These are phyloP conservation scores for Ceriops zippeliana DNA, from an alignment of 345 rosid species.

Conservation along the genomic window DNA sequence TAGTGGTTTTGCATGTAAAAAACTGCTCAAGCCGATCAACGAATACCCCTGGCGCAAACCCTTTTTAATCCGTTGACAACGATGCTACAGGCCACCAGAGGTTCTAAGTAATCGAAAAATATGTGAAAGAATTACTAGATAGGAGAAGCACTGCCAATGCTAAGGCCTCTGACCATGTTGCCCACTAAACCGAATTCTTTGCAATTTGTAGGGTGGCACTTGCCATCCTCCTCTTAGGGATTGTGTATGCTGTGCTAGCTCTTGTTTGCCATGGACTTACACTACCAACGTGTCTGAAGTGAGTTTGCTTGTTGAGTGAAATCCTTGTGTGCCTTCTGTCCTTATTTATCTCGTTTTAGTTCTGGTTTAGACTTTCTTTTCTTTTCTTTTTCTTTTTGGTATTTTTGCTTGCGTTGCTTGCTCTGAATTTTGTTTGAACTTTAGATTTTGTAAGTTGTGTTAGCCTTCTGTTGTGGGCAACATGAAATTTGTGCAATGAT, in stretches of 20 bases:
- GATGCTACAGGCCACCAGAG: too few relatives aligned
- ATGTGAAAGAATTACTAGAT: too few relatives aligned
- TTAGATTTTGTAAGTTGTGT: slow-evolving; percentile 1
- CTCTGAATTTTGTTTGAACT: slow-evolving; percentile 8
- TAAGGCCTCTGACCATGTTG: not conserved
- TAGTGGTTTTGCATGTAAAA: too few relatives aligned
- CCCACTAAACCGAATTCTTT: slow-evolving; percentile 21
- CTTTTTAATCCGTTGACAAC: too few relatives aligned
- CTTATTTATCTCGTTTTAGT: slow-evolving; percentile 7
- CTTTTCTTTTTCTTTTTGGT: not conserved
- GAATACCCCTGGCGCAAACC: too few relatives aligned
- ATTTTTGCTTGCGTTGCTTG: not conserved
- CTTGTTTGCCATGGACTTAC: slow-evolving; percentile 74
- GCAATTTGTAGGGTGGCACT: slow-evolving; percentile 55
- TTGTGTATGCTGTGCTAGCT: slow-evolving; percentile 64
- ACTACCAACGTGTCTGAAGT: slow-evolving; percentile 70
- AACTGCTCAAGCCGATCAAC: too few relatives aligned
- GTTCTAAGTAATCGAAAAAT: too few relatives aligned
- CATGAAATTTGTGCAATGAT: slow-evolving; percentile 17
- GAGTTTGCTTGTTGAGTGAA: slow-evolving; percentile 25
- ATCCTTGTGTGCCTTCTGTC: slow-evolving; percentile 9
- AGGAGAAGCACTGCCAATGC: not conserved
- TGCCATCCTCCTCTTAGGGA: slow-evolving; percentile 49
- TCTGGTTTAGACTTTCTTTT: slow-evolving; percentile 1
- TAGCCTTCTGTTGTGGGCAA: slow-evolving; percentile 14